Conservation (phyloP, 192 early-diverging fungal genomes). For the Geranomyces variabilis region DNA sequence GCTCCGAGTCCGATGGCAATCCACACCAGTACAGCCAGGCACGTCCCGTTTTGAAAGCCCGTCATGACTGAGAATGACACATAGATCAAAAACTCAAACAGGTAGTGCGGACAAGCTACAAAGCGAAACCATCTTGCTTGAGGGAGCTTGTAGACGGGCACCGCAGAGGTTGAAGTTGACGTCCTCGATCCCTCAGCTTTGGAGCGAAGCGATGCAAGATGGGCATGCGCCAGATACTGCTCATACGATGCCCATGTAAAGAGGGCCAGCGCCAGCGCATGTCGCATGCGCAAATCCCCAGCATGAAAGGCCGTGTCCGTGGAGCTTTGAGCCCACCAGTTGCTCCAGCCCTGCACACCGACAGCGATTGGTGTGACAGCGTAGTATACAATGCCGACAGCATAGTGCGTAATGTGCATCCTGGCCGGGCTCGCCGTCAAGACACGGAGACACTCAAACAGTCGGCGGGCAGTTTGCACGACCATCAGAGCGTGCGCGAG, state of each 20-base stretch:
- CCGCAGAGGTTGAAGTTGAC: background rate
- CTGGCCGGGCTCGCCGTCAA: conserved; percentile 9
- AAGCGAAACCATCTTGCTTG: conserved; percentile 26
- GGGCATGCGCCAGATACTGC: conserved; percentile 31
- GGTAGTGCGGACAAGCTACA: conserved; percentile 48
- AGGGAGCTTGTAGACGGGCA: conserved; percentile 34
- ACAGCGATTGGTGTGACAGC: conserved; percentile 36
- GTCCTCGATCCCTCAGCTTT: background rate
- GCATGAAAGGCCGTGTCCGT: background rate
- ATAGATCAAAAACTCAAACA: conserved; percentile 43
- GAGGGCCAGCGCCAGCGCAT: conserved; percentile 23
- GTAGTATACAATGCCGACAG: conserved; percentile 41
- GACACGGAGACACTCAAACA: conserved; percentile 29
- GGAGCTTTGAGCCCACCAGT: background rate
- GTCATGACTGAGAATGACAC: conserved; percentile 50
- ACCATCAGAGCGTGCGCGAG: conserved; percentile 25
- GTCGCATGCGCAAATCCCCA: background rate
- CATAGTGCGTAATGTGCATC: conserved; percentile 42
- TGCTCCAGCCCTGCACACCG: conserved; percentile 26
- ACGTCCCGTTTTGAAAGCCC: conserved; percentile 40
- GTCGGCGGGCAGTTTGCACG: conserved; percentile 17
- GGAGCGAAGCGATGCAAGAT: conserved; percentile 26
- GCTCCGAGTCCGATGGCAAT: conserved; percentile 63
- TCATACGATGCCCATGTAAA: conserved; percentile 30
- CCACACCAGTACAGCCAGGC: conserved; percentile 58